These are phyloP conservation scores for Pseudomassariella vexata DNA, from an alignment of 2,329 filamentous ascomycete species.

Conservation along the genomic window DNA sequence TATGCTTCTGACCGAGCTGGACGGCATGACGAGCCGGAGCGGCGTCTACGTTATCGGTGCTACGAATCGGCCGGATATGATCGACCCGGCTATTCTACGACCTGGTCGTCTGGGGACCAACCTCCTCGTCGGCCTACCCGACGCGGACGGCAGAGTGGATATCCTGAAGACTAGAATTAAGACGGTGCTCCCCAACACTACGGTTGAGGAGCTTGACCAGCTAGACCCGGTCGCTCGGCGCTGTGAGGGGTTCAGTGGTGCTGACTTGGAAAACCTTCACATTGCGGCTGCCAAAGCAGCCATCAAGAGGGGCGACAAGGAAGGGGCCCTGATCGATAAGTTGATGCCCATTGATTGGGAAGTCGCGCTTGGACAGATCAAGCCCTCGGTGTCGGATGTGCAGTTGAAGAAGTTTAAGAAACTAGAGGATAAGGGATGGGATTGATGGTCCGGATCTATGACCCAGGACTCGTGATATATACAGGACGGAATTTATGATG, in stretches of 20 bases:
- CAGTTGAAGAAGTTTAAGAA: conserved; percentile 32
- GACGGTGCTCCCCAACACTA: conserved; percentile 18
- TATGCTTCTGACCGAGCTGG: conserved; percentile 87
- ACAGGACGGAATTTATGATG: too few species aligned
- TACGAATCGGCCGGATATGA: conserved; percentile 93
- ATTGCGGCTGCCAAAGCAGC: conserved; percentile 21
- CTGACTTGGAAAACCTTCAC: conserved; percentile 54
- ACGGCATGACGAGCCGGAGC: conserved; percentile 72
- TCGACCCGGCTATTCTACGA: conserved; percentile 89
- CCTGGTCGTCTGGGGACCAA: conserved; percentile 83
- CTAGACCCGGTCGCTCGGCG: conserved; percentile 61
- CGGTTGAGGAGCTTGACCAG: conserved; percentile 24
- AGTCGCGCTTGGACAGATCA: conserved; percentile 39
- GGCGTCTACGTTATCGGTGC: conserved; percentile 94
- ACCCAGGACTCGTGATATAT: too few species aligned
- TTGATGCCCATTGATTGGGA: conserved; percentile 45
- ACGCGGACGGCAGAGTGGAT: conserved; percentile 71
- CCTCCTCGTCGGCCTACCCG: conserved; percentile 86
- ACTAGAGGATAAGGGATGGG: conserved; percentile 4
- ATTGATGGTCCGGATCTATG: too few species aligned
- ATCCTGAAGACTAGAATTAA: conserved; percentile 65
- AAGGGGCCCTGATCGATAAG: conserved; percentile 6
- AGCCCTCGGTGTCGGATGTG: conserved; percentile 42
- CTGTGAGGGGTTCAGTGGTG: conserved; percentile 73
- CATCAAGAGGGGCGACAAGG: conserved; percentile 15